A percentile compares a stretch with the other conserved stretches of the same genome.
phyloP scores from a whole-genome alignment of 2,329 filamentous ascomycete species.

The Ceratocystis cubensis region DNA sequence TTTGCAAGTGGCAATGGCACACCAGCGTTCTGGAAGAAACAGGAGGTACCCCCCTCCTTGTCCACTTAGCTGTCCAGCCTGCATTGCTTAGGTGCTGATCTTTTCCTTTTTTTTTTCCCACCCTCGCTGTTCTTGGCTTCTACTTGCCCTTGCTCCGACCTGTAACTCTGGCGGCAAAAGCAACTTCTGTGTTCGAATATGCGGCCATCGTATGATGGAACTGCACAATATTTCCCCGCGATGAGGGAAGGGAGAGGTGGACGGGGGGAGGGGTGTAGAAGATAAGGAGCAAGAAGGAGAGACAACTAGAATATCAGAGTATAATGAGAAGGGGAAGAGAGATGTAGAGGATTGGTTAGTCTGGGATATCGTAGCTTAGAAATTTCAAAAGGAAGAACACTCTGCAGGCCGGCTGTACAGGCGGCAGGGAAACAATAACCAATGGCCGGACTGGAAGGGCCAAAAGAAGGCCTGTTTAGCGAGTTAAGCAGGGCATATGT shows the following conservation, averaged over 20 bases:
- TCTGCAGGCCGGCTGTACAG: background rate
- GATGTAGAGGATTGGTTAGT: background rate
- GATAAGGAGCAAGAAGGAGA: background rate
- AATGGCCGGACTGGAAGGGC: background rate
- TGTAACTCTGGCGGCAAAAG: slow-evolving; percentile 6
- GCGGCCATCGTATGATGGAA: slow-evolving; percentile 7
- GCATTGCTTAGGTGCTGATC: too few relatives aligned
- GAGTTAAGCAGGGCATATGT: background rate
- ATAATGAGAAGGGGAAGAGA: background rate
- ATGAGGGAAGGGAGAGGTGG: background rate
- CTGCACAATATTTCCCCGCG: slow-evolving; percentile 1
- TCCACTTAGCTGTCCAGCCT: too few relatives aligned
- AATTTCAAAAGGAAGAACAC: background rate
- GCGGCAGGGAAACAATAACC: background rate
- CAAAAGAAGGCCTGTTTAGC: background rate
- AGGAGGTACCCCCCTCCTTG: background rate
- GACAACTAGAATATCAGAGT: background rate
- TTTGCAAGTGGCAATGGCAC: background rate
- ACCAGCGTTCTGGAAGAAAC: slow-evolving; percentile 1
- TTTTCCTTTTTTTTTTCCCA: background rate
- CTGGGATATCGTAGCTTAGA: background rate
- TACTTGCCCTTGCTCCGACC: background rate
- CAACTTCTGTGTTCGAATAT: slow-evolving; percentile 5
- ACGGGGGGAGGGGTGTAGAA: background rate
- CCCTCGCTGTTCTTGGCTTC: background rate